Base-by-base conservation (phyloP, 495 filamentous ascomycete species). In the Hypoxylon fuscum region DNA sequence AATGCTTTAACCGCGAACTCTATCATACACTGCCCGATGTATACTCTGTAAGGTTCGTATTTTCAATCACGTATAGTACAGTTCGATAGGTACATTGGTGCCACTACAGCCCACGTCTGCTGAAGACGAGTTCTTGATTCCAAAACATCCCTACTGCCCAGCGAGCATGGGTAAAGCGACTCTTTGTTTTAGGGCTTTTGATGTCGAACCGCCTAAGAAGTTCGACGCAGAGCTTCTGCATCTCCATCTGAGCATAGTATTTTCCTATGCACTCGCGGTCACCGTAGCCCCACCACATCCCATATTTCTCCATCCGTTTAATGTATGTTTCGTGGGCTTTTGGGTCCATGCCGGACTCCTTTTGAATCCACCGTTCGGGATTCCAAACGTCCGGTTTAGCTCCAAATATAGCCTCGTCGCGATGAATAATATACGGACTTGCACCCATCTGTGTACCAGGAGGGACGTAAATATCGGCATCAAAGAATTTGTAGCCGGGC, bases 371-470 rank as follows among this genome's bases (percentile, higher is more conserved):
- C 35, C 35, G 35, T n/a, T 38, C 35, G 14, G 35, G 35, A 3
- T 15, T 38, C 35, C 35, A 38, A 12, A 15, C 12, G 14, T 38
- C 35, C n/a, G 35, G 11, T 38, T 38, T 12, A n/a, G 14, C 4
- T 15, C 35, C 35, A 15, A 38, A 38, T 12, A 38, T 15, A 15
- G 35, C 14, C 35, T 38, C 35, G 35, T 38, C 35, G 14, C 35
- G 35, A 38, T 15, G 35, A 15, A 38, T 38, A 6, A 38, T 38
- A 12, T 38, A 38, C 3, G 35, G 35, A 38, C 35, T 38, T 3
- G 14, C 35, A 12, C 35, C 35, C 35, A 38, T 38, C 12, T 38
- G 35, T 38, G 35, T 38, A 38, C 35, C 35, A n/a, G 35, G 35
- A 15, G 14, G 35, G 35, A 38, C 14, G 14, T 38, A 38, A 38